Percentiles rank a stretch among this genome's conserved stretches.
phyloP scores from a whole-genome alignment of 2,329 filamentous ascomycete genomes.

The Raffaelea ambrosiae region DNA sequence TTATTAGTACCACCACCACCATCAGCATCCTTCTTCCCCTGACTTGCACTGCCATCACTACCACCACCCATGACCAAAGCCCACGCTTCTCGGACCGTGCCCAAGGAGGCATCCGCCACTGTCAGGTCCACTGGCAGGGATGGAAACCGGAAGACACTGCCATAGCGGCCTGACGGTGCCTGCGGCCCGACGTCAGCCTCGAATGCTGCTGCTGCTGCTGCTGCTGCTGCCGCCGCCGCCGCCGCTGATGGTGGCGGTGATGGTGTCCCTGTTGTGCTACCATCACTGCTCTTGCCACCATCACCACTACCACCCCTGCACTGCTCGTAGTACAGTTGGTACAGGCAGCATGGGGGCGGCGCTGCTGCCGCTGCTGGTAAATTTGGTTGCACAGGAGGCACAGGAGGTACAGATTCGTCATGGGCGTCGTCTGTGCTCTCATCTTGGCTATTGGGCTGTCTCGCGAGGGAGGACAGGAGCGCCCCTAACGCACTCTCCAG shows the following conservation, averaged over 20 bases:
- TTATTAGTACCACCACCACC: no score
- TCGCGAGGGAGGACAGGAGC: slow-evolving; percentile 22
- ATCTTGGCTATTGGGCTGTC: no score
- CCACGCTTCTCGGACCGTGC: slow-evolving; percentile 64
- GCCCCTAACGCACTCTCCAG: slow-evolving; percentile 32
- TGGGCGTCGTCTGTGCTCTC: neutral
- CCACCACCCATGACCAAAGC: slow-evolving; percentile 39
- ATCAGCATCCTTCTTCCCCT: no score
- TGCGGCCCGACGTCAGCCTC: neutral
- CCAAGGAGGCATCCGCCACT: slow-evolving; percentile 64
- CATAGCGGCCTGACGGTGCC: slow-evolving; percentile 22
- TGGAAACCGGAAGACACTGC: slow-evolving; percentile 41
- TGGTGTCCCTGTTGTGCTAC: neutral
- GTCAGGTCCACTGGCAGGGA: slow-evolving; percentile 55
- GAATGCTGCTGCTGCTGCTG: neutral
- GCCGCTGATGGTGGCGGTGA: no score
- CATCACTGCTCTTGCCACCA: neutral
- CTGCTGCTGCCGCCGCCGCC: no score
- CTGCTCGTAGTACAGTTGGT: slow-evolving; percentile 50
- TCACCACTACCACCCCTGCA: slow-evolving; percentile 18
- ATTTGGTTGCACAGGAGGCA: no score
- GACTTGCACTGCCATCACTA: no score
- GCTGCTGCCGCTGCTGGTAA: neutral
- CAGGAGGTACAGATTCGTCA: slow-evolving; percentile 10
- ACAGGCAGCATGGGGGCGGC: slow-evolving; percentile 28